These are phyloP conservation scores for Populus tremula DNA, from an alignment of 345 rosid species.

Conservation along the genomic window DNA sequence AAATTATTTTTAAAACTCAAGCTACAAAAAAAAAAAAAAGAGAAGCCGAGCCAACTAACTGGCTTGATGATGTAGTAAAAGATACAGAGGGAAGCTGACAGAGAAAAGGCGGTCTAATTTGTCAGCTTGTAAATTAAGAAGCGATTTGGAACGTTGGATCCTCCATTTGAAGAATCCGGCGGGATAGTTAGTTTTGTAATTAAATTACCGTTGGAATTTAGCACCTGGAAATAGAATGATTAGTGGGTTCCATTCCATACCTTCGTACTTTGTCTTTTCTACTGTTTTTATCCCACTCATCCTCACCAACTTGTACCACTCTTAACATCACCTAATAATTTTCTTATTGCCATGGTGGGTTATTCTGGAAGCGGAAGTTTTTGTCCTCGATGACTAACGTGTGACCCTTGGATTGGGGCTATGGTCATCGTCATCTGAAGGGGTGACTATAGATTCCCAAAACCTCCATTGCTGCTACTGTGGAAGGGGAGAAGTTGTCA, in stretches of 20 bases:
- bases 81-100: slow-evolving; percentile 37
- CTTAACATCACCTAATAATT: neutral
- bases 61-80: slow-evolving; percentile 9
- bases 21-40: no score
- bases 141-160: slow-evolving; percentile 19
- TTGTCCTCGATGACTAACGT: neutral
- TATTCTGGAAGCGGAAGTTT: neutral
- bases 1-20: no score
- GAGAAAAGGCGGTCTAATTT: slow-evolving; percentile 43
- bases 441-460: slow-evolving; percentile 11
- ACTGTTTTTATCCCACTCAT: slow-evolving; percentile 19
- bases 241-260: slow-evolving; percentile 33
- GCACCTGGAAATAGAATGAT: slow-evolving; percentile 38
- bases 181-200: slow-evolving; percentile 7
- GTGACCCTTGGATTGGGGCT: slow-evolving; percentile 24
- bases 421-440: neutral
- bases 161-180: slow-evolving; percentile 22
- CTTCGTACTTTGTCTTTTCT: slow-evolving; percentile 37
- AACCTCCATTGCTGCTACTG: neutral
- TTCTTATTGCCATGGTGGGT: neutral
- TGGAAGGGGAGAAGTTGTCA: neutral
- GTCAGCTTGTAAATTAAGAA: slow-evolving; percentile 26
- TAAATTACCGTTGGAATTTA: slow-evolving; percentile 29
- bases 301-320: neutral
- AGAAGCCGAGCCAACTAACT: slow-evolving; percentile 9